Evolutionary conservation across 1,284 basidiomycete species (phyloP).

Genomic region (Malassezia vespertilionis): DNA sequence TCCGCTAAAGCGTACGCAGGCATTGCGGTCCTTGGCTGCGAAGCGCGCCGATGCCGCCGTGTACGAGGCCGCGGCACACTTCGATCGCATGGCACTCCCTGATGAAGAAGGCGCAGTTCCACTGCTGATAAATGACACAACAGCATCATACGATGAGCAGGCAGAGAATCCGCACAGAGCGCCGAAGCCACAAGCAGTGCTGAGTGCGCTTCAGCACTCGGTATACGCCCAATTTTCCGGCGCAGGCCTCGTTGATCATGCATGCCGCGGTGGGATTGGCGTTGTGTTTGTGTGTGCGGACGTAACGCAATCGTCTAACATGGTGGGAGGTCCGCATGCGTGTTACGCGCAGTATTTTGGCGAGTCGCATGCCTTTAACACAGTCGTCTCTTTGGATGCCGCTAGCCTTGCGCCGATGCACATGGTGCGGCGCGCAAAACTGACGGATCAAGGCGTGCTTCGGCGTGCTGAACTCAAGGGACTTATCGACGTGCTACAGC

Average conservation of each 20-base stretch:
- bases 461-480: conserved; percentile 32
- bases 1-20: no score
- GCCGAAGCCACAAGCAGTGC: neutral
- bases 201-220: neutral
- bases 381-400: neutral
- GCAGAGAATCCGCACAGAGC: neutral
- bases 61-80: neutral
- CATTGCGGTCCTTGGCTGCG: no score
- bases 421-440: conserved; percentile 25
- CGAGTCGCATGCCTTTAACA: neutral
- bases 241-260: conserved; percentile 26
- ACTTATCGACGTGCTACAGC: conserved; percentile 22
- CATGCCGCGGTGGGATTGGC: conserved; percentile 26
- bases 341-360: conserved; percentile 23
- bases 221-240: conserved; percentile 29
- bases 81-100: neutral
- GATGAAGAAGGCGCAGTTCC: neutral
- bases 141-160: no score
- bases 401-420: conserved; percentile 1
- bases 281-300: conserved; percentile 31
- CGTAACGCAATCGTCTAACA: conserved; percentile 2
- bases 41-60: no score
- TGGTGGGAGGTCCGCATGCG: conserved; percentile 10
- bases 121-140: no score
- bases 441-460: conserved; percentile 19